phyloP scores from a whole-genome alignment of 1,284 basidiomycete species.

The Golubevia pallescens region DNA sequence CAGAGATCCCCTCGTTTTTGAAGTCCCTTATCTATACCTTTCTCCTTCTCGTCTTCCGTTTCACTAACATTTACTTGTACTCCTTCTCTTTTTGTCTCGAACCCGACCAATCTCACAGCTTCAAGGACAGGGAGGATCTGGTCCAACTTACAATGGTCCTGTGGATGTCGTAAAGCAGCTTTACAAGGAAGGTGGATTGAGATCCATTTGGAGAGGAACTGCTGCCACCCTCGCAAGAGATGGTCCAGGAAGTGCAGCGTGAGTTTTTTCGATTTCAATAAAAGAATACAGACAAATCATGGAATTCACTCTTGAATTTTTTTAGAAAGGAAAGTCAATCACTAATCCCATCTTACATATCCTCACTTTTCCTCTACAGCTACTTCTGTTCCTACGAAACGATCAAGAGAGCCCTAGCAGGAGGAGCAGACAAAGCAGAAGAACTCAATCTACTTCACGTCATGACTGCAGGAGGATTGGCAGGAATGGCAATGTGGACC shows the following conservation, averaged over 20 bases:
- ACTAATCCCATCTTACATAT: conserved; percentile 1
- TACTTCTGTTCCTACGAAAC: conserved; percentile 98
- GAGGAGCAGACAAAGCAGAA: conserved; percentile 75
- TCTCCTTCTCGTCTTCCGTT: background rate
- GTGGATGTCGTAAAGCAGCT: conserved; percentile 87
- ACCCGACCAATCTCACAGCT: conserved; percentile 69
- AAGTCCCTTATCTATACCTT: background rate
- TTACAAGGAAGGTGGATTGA: conserved; percentile 91
- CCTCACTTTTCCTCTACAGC: conserved; percentile 65
- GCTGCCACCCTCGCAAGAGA: conserved; percentile 90
- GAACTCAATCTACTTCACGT: conserved; percentile 87
- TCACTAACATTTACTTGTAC: background rate
- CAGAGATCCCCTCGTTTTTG: too few species aligned
- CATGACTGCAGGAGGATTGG: conserved; percentile 89
- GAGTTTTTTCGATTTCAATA: conserved; percentile 65
- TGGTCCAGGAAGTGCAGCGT: conserved; percentile 95
- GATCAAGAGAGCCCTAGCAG: conserved; percentile 83
- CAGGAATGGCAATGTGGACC: conserved; percentile 97
- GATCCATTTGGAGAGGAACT: conserved; percentile 91
- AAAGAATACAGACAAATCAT: background rate
- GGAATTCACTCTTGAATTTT: background rate
- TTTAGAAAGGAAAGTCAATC: too few species aligned
- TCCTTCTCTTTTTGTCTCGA: background rate
- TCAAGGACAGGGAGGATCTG: conserved; percentile 80
- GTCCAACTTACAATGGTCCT: conserved; percentile 84